These are phyloP conservation scores for Saccharomycopsis selenospora DNA, from an alignment of 805 yeast genomes.

Conservation along the genomic window DNA sequence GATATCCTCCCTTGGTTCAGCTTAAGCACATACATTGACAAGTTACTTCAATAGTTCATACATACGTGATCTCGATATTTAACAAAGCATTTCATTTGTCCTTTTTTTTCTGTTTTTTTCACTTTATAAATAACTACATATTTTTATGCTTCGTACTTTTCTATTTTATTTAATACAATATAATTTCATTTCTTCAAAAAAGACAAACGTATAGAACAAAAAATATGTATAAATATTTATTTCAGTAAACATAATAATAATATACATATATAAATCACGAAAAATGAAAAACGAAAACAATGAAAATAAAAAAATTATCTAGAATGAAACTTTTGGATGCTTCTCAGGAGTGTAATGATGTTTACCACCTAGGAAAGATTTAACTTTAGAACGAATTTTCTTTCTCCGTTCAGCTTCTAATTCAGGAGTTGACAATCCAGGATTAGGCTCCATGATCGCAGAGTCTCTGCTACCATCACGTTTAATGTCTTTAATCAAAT, in stretches of 20 bases:
- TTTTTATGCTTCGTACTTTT: not conserved
- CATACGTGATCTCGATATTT: not conserved
- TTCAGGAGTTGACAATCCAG: too few relatives aligned
- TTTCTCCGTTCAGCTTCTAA: slow-evolving; percentile 2
- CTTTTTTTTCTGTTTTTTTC: not conserved
- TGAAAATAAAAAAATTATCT: too few relatives aligned
- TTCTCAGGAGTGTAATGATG: not conserved
- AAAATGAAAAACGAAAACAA: too few relatives aligned
- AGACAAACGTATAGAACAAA: not conserved
- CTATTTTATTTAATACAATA: not conserved
- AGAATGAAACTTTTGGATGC: not conserved
- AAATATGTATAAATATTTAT: not conserved
- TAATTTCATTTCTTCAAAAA: not conserved
- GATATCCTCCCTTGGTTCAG: slow-evolving; percentile 18
- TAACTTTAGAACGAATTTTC: slow-evolving; percentile 15
- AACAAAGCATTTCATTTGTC: too few relatives aligned
- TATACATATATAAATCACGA: not conserved
- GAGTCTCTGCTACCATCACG: slow-evolving; percentile 1
- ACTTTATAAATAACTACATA: not conserved
- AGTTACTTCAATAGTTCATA: not conserved
- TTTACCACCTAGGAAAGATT: slow-evolving; percentile 15
- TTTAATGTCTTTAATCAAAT: slow-evolving; percentile 4
- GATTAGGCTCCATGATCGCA: not conserved
- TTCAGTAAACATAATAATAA: not conserved
- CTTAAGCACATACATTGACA: slow-evolving; percentile 17